Base-by-base conservation (phyloP, 1,284 basidiomycete genomes). In the Melanopsichium pennsylvanicum region DNA sequence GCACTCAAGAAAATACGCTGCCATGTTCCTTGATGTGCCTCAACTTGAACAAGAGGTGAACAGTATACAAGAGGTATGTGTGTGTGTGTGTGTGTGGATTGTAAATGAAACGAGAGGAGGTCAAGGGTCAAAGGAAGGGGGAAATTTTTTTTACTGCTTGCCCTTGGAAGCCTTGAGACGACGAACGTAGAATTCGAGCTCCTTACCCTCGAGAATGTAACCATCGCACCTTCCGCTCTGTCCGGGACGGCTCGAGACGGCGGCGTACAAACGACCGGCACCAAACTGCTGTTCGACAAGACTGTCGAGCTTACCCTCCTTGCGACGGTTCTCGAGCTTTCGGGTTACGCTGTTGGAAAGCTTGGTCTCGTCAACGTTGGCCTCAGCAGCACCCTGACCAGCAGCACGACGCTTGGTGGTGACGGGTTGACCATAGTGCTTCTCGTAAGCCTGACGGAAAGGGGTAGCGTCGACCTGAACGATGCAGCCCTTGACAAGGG, bases 241-340 rank as follows among this genome's bases (percentile, higher is more conserved):
- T 33, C 79, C 79, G 26, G 79, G 79, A 31, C 79, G 75, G 39
- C 70, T 74, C 15, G 77, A 61, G 50, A 80, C 74, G 57, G 66
- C 72, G 47, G 79, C 79, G 71, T 80, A 80, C 18, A 80, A 70
- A 54, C 79, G 70, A 68, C 79, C 79, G 45, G 75, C 76, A 37
- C 76, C 72, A 66, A 80, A 80, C 67, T 80, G 79, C 70, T 79
- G 79, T 74, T 80, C 79, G 36, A 80, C 77, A 34, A 80, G 71
- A 21, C 69, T 56, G 66, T 80, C 79, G 39, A 80, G 52, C 77
- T 78, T 78, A 50, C 52, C 49, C 35, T 69, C 58, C 74, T 78
- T 74, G 51, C 74, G 69, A 22, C 79, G 74, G 58, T 55, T 67
- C 38, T 67, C 75, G 29, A 79, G 60, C 70, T 75, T 79, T 51